A percentile compares a stretch with the other conserved stretches of the same genome.
These are phyloP conservation scores for Gossypium bickii DNA, from an alignment of 345 rosid genomes.

Conservation along the genomic window DNA sequence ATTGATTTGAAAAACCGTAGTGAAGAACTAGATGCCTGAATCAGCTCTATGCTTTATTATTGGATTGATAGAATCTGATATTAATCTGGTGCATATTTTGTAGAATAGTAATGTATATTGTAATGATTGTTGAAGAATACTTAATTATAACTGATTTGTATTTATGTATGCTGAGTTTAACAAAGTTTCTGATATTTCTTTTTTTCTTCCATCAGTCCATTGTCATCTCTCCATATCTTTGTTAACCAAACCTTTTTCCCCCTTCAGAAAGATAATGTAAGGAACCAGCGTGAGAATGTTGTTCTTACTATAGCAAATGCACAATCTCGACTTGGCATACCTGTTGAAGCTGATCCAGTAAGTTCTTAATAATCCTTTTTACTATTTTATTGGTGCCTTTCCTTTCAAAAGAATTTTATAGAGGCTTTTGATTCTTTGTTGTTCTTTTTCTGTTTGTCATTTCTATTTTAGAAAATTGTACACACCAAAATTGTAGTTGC, in stretches of 20 bases:
- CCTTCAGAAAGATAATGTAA: slow-evolving; percentile 75
- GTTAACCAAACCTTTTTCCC: neutral
- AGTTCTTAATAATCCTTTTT: slow-evolving; percentile 30
- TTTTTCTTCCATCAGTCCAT: neutral
- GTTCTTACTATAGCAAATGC: slow-evolving; percentile 84
- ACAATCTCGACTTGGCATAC: slow-evolving; percentile 70
- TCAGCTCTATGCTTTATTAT: neutral
- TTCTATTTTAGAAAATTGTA: neutral
- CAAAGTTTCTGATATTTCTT: slow-evolving; percentile 9
- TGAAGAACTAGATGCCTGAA: neutral
- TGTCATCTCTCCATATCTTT: neutral
- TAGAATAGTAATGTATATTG: neutral
- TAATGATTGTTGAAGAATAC: neutral
- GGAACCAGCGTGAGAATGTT: slow-evolving; percentile 94
- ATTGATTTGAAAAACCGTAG: neutral
- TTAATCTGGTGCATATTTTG: neutral
- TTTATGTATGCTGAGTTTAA: neutral
- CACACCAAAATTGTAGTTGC: neutral
- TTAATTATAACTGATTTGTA: neutral
- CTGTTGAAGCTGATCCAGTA: slow-evolving; percentile 70
- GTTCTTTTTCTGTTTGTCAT: neutral
- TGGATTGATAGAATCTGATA: neutral
- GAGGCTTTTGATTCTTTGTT: neutral
- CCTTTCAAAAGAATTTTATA: neutral
- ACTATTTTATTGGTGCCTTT: slow-evolving; percentile 5